Conservation (phyloP, 805 yeast species). For the Cyberlindnera amylophila region DNA sequence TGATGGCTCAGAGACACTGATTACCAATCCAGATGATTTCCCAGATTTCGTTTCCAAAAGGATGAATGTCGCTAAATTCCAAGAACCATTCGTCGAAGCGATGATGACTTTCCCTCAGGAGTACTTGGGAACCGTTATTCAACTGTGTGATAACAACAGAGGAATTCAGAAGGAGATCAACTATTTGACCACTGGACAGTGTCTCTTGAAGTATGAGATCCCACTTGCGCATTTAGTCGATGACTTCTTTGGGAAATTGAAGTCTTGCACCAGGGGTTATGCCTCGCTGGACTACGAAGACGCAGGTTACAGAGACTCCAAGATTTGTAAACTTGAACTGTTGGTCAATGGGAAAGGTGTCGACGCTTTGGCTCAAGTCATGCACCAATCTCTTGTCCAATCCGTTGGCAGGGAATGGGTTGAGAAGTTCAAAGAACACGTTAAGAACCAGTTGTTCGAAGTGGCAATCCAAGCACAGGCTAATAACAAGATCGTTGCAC, state of each 20-base stretch:
- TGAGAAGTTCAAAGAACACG: slow-evolving; percentile 70
- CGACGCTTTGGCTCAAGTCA: slow-evolving; percentile 88
- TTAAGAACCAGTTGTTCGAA: slow-evolving; percentile 82
- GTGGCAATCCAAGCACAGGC: slow-evolving; percentile 90
- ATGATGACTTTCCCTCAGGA: slow-evolving; percentile 89
- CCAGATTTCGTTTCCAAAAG: slow-evolving; percentile 51
- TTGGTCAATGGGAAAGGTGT: slow-evolving; percentile 85
- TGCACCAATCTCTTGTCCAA: slow-evolving; percentile 78
- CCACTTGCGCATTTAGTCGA: slow-evolving; percentile 91
- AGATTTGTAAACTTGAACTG: slow-evolving; percentile 82
- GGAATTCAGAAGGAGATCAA: slow-evolving; percentile 80
- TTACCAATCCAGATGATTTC: slow-evolving; percentile 91
- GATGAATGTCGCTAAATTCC: slow-evolving; percentile 45
- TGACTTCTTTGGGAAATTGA: slow-evolving; percentile 90
- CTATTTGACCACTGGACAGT: slow-evolving; percentile 77
- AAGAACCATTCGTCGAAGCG: slow-evolving; percentile 90
- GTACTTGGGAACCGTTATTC: slow-evolving; percentile 81
- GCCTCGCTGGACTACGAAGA: slow-evolving; percentile 95
- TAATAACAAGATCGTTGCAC: slow-evolving; percentile 72
- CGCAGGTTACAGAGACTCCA: slow-evolving; percentile 76
- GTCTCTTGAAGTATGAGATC: slow-evolving; percentile 68
- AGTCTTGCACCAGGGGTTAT: slow-evolving; percentile 86
- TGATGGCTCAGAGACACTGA: slow-evolving; percentile 59
- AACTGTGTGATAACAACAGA: slow-evolving; percentile 77
- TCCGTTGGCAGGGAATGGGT: slow-evolving; percentile 79